Base-by-base conservation (phyloP, 106 monocot species). In the Cymbidium sinense region DNA sequence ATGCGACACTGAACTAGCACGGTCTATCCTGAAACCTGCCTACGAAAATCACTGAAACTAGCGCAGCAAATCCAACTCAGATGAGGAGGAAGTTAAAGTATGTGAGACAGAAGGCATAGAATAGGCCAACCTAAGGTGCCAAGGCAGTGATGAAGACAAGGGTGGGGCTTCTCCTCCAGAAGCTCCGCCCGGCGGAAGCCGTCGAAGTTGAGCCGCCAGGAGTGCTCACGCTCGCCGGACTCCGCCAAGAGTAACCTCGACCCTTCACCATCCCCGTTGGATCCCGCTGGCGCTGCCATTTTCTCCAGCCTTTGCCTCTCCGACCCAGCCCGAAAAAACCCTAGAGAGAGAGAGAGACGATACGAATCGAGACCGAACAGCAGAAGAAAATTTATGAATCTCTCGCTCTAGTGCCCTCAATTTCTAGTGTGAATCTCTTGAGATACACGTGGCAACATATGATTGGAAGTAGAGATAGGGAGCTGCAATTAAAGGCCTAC, bases 121-220 rank as follows among this genome's bases (percentile, higher is more conserved):
- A 33, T 27, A 62, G 0, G 12, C 33, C 10, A 67, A 86, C 90
- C 87, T 85, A 84, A 73, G 19, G 86, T 83, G 30, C 91, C 88
- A 75, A 91, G 86, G 80, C 91, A 91, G 77, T 85, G 82, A 21
- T 87, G 86, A 65, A 88, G 73, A 18, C 82, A 76, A 12, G 79
- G 78, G 2, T 80, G 80, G 8, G 81, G 80, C 76, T 83, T 88
- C 81, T 88, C 91, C 70, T 77, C 43, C 72, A 43, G 64, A 74
- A 43, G 61, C 81, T 84, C 86, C 62, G 81, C 36, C 65, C 77
- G 83, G 43, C 84, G 84, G 69, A 86, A 86, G 1, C 82, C 79
- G 54, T 86, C 84, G 74, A 91, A 88, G 84, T 89, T 91, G 76
- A 91, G 80, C 78, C 88, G 73, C 91, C 91, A 91, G 37, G 88